Evolutionary conservation across 768 basidiomycete genomes (phyloP).

Genomic region (Phlebiopsis flavidoalba): DNA sequence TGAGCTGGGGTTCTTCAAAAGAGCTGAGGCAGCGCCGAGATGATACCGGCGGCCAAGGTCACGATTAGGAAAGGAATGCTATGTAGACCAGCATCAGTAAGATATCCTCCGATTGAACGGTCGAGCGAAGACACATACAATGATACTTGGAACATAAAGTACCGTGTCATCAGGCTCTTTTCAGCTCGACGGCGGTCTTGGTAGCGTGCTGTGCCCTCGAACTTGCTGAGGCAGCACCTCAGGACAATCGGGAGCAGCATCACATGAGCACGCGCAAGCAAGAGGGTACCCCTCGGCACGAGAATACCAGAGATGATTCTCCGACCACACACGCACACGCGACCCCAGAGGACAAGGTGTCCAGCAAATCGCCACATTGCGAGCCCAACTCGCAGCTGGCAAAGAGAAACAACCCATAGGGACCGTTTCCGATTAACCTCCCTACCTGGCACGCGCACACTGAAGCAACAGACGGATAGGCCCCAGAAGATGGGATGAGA

Average conservation of each 20-base stretch:
- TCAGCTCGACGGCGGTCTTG: constrained; percentile 64
- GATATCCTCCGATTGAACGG: no score
- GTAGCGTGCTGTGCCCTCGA: constrained; percentile 94
- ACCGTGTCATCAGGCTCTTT: constrained; percentile 79
- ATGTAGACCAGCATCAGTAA: no score
- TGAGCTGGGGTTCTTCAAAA: constrained; percentile 58
- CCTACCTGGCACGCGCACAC: no score
- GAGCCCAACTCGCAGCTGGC: constrained; percentile 67
- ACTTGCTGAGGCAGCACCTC: constrained; percentile 64
- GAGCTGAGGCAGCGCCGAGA: constrained; percentile 57
- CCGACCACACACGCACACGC: constrained; percentile 61
- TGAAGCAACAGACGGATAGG: no score
- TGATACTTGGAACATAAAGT: constrained; percentile 84
- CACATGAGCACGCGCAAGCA: constrained; percentile 88
- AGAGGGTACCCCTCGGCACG: constrained; percentile 73
- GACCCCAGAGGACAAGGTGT: no score
- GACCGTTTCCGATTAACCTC: no score
- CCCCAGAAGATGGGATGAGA: no score
- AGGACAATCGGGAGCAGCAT: constrained; percentile 80
- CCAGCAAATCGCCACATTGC: constrained; percentile 82
- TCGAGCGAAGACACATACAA: constrained; percentile 33
- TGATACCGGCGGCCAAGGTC: constrained; percentile 74
- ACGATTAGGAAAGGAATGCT: constrained; percentile 86
- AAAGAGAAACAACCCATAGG: no score
- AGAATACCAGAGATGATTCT: constrained; percentile 82